A percentile compares a stretch with the other conserved stretches of the same genome.
Conservation (phyloP, 2,329 filamentous ascomycete genomes). For the Stromatinia cepivora region DNA sequence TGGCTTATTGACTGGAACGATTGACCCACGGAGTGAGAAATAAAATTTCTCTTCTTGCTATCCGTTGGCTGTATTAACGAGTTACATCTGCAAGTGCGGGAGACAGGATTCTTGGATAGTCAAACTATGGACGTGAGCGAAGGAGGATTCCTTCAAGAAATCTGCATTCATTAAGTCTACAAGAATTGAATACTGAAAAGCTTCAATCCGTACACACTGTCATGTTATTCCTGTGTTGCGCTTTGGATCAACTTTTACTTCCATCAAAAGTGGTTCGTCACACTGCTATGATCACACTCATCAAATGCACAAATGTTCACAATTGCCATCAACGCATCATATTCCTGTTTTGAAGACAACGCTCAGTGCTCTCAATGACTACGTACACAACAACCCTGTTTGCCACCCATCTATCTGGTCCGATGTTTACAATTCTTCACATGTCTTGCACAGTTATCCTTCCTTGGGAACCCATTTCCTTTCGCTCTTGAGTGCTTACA, state of each 20-base stretch:
- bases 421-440: neutral
- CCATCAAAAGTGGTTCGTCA: neutral
- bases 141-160: neutral
- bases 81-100: neutral
- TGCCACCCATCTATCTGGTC: neutral
- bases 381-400: neutral
- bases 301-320: neutral
- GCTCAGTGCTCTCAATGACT: neutral
- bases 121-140: neutral
- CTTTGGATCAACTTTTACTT: neutral
- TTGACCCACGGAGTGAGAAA: neutral
- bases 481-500: conserved; percentile 14
- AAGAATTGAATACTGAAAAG: no score
- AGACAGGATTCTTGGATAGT: neutral
- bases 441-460: conserved; percentile 11
- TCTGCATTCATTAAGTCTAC: no score
- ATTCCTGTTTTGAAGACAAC: neutral
- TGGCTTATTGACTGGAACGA: neutral
- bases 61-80: neutral
- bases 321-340: neutral
- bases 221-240: no score
- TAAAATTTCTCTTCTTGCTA: neutral
- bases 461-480: conserved; percentile 1
- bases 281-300: neutral
- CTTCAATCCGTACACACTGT: no score